Base-by-base conservation (phyloP, 2,329 filamentous ascomycete genomes). In the Aspergillus glaucus region DNA sequence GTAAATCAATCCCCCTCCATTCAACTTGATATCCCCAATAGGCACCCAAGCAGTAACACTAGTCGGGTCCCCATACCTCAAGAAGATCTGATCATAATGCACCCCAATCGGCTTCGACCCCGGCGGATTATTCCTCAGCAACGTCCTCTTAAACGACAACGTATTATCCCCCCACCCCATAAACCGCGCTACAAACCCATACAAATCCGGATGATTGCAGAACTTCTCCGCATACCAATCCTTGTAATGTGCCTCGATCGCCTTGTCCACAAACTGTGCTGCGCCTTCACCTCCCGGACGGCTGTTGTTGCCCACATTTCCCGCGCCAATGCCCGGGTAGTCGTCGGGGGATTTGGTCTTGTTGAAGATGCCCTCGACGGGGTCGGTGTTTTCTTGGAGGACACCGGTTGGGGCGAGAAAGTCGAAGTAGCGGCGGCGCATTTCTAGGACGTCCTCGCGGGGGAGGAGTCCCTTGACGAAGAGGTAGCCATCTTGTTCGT, bases 1-100 rank as follows among this genome's bases (percentile, higher is more conserved):
- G 50, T 83, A 84, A 1, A 83, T 80, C 47, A 84, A 58, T 0
- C 80, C 80, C 4, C 80, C 80, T 0, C 80, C 79, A 42, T 76
- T 72, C 4, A 81, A 46, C 17, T 70, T 68, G 3, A 81, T 60
- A 57, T 80, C 75, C 0, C 78, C 78, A 53, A 81, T 78, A 0
- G 79, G 76, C 0, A 81, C 74, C 79, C 79, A 82, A 0, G 77
- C 79, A 3, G 79, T 82, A 0, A 81, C 64, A 26, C 71, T 74
- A 0, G 77, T 79, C 1, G 76, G 73, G 44, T 80, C 78, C 1
- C 79, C 79, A 56, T 80, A 60, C 1, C 78, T 62, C 43, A 82
- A 60, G 55, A 81, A 82, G 19, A 77, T 80, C 62, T 82, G 78
- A 55, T 82, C 79, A 55, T 82, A 82, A 51, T 82, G 79, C 3